These are phyloP conservation scores for Gigaspora rosea DNA, from an alignment of 192 early-diverging fungal species.

Conservation along the genomic window DNA sequence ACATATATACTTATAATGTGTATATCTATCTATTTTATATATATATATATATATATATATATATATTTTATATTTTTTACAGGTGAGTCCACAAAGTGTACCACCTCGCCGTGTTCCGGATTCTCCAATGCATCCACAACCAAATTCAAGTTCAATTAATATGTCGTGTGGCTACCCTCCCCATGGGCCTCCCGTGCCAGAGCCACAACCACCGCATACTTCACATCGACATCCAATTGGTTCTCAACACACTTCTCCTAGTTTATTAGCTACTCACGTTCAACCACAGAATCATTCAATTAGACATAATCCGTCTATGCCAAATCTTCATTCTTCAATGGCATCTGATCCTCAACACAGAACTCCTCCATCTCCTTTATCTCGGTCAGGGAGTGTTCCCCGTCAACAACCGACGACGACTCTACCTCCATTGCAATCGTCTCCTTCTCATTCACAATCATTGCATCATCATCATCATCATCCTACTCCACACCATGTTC, in stretches of 20 bases:
- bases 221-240: too few relatives aligned
- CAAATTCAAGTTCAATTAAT: neutral
- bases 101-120: slow-evolving; percentile 11
- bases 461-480: slow-evolving; percentile 24
- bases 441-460: slow-evolving; percentile 10
- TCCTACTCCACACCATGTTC: slow-evolving; percentile 17
- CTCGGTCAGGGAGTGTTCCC: too few relatives aligned
- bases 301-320: too few relatives aligned
- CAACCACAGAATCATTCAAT: too few relatives aligned
- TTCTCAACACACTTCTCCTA: too few relatives aligned
- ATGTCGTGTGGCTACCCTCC: neutral
- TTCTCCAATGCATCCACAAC: neutral
- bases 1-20: too few relatives aligned
- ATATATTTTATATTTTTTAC: neutral
- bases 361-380: too few relatives aligned
- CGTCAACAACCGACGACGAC: too few relatives aligned
- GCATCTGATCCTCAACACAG: too few relatives aligned
- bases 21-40: too few relatives aligned
- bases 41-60: neutral
- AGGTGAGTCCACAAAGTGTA: neutral
- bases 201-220: neutral
- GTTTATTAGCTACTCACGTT: too few relatives aligned
- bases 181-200: neutral
- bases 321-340: too few relatives aligned
- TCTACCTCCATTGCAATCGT: neutral